Base-by-base conservation (phyloP, 176 grass and related monocot genomes). In the Typha latifolia region DNA sequence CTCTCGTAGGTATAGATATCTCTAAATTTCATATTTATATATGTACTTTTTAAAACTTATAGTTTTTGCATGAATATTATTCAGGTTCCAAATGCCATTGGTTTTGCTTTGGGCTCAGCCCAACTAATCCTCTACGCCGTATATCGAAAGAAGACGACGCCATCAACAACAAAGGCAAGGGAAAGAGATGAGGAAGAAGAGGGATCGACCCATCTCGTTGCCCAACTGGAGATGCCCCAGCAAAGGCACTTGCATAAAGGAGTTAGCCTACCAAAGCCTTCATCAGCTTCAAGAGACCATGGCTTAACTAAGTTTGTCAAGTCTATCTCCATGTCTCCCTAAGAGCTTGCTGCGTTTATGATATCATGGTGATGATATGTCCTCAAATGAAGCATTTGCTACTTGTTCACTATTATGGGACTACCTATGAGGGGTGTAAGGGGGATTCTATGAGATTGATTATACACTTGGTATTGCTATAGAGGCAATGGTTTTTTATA, bases 291-390 rank as follows among this genome's bases (percentile, higher is more conserved):
- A 26, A 84, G 82, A 16, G 79, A 72, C 20, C 14, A 78, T 62
- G 79, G 79, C 13, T 23, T 87, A 6, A 70, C 71, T 0, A 70
- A 75, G 63, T 64, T 88, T 59, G 49, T 72, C 27, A 96, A 84
- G 82, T 81, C 87, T 20, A 12, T 88, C 14, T 91, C 91, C 23
- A 75, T 79, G 79, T 80, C 87, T 55, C 67, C 87, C 59, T 63
- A 72, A 3, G 87, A 96, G n/a, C n/a, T n/a, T n/a, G n/a, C n/a
- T n/a, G n/a, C n/a, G n/a, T n/a, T n/a, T n/a, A n/a, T n/a, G n/a
- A n/a, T n/a, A 8, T 37, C 4, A 37, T 37, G 34, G 34, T 37
- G 34, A 37, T 37, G 34, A 37, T 37, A 0, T 37, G 34, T 8
- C 4, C 6, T 0, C 5, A 37, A 37, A 8, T 37, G 34, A 37